Base-by-base conservation (phyloP, 257 asterid genomes). In the Nicotiana tomentosiformis region DNA sequence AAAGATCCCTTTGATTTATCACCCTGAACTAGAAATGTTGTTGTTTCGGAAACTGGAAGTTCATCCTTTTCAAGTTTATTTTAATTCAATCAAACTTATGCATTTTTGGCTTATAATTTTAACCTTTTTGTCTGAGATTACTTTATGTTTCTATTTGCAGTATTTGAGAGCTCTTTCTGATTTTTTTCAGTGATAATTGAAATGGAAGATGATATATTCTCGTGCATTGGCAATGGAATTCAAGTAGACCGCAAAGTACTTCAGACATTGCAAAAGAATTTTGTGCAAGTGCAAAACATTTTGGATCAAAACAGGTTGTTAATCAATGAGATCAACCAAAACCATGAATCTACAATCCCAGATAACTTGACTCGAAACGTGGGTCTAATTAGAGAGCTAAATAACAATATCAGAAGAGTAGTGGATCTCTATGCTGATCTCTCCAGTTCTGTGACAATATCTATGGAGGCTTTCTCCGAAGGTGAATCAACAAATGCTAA, bases 371-470 rank as follows among this genome's bases (percentile, higher is more conserved):
- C 83, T 77, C 77, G 89, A 76, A 89, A 89, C 5, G 89, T 85
- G 62, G 90, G 86, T n/a, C 82, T 89, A 46, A 89, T 89, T 60
- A 84, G 90, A 66, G 91, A 87, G 82, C 86, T 89, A 32, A 89
- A 89, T 82, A 87, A 89, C 85, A 89, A 89, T 66, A 87, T 89
- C 57, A 83, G 88, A 57, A 85, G 83, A 82, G 89, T 87, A 8
- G 90, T 85, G 64, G 89, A 84, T 84, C 87, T 89, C 14, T 89
- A 89, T 69, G 87, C 89, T 53, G 89, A 89, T 87, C 89, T 87
- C 6, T 89, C 91, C 10, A 81, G 32, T 37, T 84, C 84, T 56
- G 87, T 86, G 14, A 78, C 77, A 69, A 84, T 66, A 64, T 83
- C 89, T 5, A 12, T 80, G 76, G 91, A 84, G 67, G 89, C 82